Percentiles rank a stretch among this genome's conserved stretches.
Evolutionary conservation across 1,284 basidiomycete species (phyloP).

Genomic region (Sphagnurus paluster): DNA sequence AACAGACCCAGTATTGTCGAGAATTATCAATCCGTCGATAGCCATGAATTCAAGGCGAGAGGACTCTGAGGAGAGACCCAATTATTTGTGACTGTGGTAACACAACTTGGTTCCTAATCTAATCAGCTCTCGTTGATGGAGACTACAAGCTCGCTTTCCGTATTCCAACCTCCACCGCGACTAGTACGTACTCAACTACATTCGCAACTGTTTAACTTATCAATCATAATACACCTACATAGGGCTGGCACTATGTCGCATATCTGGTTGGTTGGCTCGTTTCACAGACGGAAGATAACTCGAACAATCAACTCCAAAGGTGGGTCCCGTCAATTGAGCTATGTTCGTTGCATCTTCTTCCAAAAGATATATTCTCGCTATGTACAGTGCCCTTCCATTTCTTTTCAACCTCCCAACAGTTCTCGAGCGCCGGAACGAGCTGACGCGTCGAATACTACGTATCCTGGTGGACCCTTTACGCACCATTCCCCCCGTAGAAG

Average conservation of each 20-base stretch:
- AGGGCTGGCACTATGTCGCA: constrained; percentile 14
- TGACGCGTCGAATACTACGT: constrained; percentile 21
- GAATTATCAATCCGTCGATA: constrained; percentile 89
- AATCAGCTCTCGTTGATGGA: too few relatives aligned
- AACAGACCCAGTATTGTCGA: constrained; percentile 77
- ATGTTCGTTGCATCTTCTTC: background rate
- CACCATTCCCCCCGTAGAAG: background rate
- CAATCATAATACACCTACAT: background rate
- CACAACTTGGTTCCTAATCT: too few relatives aligned
- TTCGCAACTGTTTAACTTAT: background rate
- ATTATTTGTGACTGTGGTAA: too few relatives aligned
- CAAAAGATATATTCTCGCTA: background rate
- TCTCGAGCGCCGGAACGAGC: constrained; percentile 17
- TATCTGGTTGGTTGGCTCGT: constrained; percentile 17
- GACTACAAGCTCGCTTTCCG: too few relatives aligned
- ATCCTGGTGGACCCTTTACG: constrained; percentile 13
- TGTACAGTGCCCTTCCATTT: constrained; percentile 17
- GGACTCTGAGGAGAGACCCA: too few relatives aligned
- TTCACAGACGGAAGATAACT: constrained; percentile 5
- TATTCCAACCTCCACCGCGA: constrained; percentile 10
- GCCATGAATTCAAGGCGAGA: too few relatives aligned
- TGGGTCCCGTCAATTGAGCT: background rate
- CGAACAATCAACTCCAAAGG: constrained; percentile 5
- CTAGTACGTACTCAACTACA: background rate
- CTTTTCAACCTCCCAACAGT: constrained; percentile 9